Base-by-base conservation (phyloP, 2,329 filamentous ascomycete genomes). In the Beauveria scarabaeidicola region DNA sequence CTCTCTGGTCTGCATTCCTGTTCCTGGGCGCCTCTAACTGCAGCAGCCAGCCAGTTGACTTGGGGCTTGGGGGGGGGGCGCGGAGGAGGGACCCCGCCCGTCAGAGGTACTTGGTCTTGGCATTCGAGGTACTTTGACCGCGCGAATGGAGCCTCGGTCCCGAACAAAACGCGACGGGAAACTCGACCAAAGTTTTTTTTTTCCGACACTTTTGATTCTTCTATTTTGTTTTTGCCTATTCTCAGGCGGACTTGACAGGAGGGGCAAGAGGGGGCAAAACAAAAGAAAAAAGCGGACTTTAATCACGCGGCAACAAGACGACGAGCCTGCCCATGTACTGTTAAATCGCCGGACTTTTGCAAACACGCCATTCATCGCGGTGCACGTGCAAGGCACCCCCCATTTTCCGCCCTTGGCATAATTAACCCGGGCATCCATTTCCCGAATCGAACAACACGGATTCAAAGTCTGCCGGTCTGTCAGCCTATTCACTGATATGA, bases 61-160 rank as follows among this genome's bases (percentile, higher is more conserved):
- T 5, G 2, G 9, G 27, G n/a, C n/a, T n/a, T n/a, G n/a, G 23
- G 23, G 23, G 29, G 11, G 11, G 11, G 32, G 11, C 1, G 32
- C 32, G 11, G 32, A 36, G 11, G 32, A 36, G 11, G 32, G 11
- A 1, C 32, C 27, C 52, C 52, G 41, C 40, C 52, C 52, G 40
- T 23, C 40, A 47, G 41, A 58, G 55, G 55, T 58, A 58, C 55
- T 51, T 58, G 23, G 55, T 32, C 55, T 58, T 58, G 55, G 55
- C 55, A 44, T 9, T 51, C 38, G 46, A 58, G 55, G 55, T 58
- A 58, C 55, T 43, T 58, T 21, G n/a, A 19, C 23, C 17, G 3
- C 36, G n/a, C 53, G 19, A 21, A 46, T 44, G 43, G 17, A 50
- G 32, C 44, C 44, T 57, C 54, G 44, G 54, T 57, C 44, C 54